Conservation (phyloP, 305 asterid species). For the Fraxinus floribunda region DNA sequence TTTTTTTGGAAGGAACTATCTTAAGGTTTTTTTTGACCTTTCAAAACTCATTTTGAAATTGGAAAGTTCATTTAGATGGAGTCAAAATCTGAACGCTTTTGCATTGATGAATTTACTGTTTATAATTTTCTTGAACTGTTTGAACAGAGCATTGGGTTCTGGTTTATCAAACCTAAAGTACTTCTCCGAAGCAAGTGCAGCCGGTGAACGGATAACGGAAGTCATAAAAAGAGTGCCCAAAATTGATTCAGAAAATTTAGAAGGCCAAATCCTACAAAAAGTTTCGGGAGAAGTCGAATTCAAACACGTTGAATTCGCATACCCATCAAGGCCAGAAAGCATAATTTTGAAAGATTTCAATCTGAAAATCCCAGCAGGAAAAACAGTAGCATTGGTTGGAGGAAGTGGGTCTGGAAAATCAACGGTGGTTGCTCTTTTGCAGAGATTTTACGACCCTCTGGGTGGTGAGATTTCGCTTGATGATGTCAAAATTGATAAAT, state of each 20-base stretch:
- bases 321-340: conserved; percentile 85
- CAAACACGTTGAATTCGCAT: conserved; percentile 56
- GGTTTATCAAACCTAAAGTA: conserved; percentile 72
- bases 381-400: conserved; percentile 81
- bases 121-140: neutral
- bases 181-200: conserved; percentile 82
- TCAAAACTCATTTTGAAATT: no score
- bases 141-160: conserved; percentile 74
- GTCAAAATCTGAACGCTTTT: no score
- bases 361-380: conserved; percentile 67
- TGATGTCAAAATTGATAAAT: neutral
- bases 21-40: no score
- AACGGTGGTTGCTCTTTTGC: conserved; percentile 58
- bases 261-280: conserved; percentile 51
- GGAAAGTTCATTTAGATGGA: no score
- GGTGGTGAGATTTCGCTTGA: neutral
- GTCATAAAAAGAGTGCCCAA: conserved; percentile 76
- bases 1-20: no score
- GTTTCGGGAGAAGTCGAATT: conserved; percentile 76
- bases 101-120: neutral
- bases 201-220: conserved; percentile 70
- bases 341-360: conserved; percentile 58
- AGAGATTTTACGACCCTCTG: neutral
- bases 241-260: conserved; percentile 72
- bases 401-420: conserved; percentile 98